Percentiles rank a stretch among this genome's conserved stretches.
These are phyloP conservation scores for Cerrena zonata DNA, from an alignment of 1,284 basidiomycete genomes.

Conservation along the genomic window DNA sequence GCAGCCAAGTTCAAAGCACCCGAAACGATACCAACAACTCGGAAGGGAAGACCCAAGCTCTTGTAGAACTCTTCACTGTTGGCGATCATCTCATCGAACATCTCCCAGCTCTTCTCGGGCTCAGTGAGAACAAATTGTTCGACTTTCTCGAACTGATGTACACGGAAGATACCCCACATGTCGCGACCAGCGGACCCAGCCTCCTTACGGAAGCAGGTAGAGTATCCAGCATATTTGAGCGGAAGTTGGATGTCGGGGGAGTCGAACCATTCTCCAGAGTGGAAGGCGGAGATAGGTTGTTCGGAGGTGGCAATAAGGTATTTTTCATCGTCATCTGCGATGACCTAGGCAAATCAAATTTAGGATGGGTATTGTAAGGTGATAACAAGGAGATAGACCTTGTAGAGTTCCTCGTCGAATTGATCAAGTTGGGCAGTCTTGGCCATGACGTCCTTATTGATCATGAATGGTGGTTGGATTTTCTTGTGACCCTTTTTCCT, in stretches of 20 bases:
- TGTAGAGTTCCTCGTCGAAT: slow-evolving; percentile 98
- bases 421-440: slow-evolving; percentile 97
- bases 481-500: slow-evolving; percentile 83
- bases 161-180: slow-evolving; percentile 99
- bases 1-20: slow-evolving; percentile 96
- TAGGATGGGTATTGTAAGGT: too few species aligned
- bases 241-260: slow-evolving; percentile 87
- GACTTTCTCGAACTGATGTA: slow-evolving; percentile 99
- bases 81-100: slow-evolving; percentile 87
- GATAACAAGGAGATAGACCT: slow-evolving; percentile 41
- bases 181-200: slow-evolving; percentile 95
- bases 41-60: slow-evolving; percentile 85
- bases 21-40: slow-evolving; percentile 92
- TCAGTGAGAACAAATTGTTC: slow-evolving; percentile 96
- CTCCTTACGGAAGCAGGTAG: slow-evolving; percentile 99
- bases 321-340: slow-evolving; percentile 90
- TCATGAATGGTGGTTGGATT: slow-evolving; percentile 96
- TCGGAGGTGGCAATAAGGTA: slow-evolving; percentile 98
- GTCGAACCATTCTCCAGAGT: slow-evolving; percentile 97
- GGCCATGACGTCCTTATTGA: slow-evolving; percentile 96
- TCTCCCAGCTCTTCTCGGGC: slow-evolving; percentile 89
- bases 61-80: slow-evolving; percentile 95
- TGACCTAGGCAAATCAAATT: slow-evolving; percentile 58
- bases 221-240: slow-evolving; percentile 77
- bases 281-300: slow-evolving; percentile 94